phyloP scores from a whole-genome alignment of 2,329 filamentous ascomycete species.

The Trichoderma sp. region DNA sequence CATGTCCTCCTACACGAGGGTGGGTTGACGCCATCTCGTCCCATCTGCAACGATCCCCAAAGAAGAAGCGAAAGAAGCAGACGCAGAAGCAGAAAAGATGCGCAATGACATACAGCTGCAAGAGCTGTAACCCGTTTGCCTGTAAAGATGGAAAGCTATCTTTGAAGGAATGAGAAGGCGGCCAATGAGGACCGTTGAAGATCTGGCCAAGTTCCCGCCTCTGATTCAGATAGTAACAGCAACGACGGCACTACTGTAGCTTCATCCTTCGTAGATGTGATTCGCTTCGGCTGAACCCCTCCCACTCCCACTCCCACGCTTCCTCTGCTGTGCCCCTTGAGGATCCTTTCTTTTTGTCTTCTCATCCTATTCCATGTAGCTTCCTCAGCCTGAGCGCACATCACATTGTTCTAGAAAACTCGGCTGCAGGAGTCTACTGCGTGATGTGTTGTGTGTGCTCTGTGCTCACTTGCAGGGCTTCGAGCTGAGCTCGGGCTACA shows the following conservation, averaged over 20 bases:
- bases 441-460: not conserved
- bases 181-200: not conserved
- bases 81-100: not conserved
- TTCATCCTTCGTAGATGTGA: not conserved
- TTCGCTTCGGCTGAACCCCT: not conserved
- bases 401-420: not conserved
- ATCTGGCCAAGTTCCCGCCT: not conserved
- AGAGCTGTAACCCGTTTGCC: too few relatives aligned
- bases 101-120: not conserved
- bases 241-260: not conserved
- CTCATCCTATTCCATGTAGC: not conserved
- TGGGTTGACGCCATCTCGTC: not conserved
- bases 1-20: not conserved
- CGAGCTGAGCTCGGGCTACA: not conserved
- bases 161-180: not conserved
- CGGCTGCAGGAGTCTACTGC: not conserved
- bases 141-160: not conserved
- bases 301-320: not conserved
- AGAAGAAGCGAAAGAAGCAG: not conserved
- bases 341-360: not conserved
- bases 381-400: not conserved
- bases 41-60: not conserved
- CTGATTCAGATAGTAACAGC: not conserved
- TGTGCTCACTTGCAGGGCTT: not conserved
- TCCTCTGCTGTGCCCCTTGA: not conserved